Evolutionary conservation across 352 stramenopile species (phyloP).

Genomic region (Pythium dissimile): DNA sequence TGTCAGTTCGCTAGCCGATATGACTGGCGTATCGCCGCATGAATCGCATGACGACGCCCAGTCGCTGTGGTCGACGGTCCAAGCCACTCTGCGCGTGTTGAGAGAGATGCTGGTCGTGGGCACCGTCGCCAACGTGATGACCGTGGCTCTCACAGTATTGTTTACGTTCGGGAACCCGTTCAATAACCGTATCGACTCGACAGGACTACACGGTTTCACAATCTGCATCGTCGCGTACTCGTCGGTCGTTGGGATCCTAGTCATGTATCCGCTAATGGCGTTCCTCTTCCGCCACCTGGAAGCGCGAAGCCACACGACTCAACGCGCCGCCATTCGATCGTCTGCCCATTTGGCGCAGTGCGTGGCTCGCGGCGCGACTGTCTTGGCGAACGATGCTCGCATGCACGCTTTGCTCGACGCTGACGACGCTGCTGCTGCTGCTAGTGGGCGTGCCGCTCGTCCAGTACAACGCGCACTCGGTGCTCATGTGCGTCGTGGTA

Average conservation of each 20-base stretch:
- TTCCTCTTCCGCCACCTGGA: background rate
- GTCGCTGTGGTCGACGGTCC: no score
- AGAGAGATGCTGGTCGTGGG: background rate
- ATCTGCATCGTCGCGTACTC: background rate
- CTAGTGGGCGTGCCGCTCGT: background rate
- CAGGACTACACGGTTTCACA: background rate
- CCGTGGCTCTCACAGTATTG: background rate
- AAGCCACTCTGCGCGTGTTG: background rate
- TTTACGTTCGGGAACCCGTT: background rate
- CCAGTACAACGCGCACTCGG: constrained; percentile 3
- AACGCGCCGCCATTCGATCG: background rate
- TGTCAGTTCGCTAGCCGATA: no score
- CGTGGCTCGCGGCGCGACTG: background rate
- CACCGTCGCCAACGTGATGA: background rate
- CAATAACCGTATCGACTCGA: background rate
- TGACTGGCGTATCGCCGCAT: no score
- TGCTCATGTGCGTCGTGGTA: background rate
- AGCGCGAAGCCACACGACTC: background rate
- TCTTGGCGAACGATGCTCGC: background rate
- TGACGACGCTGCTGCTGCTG: background rate
- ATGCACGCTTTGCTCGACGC: background rate
- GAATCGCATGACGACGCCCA: no score
- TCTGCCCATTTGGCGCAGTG: background rate
- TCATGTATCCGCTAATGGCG: background rate
- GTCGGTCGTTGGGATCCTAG: background rate